Evolutionary conservation across 2,329 filamentous ascomycete genomes (phyloP).

Genomic region (Furcasterigmium sp.): DNA sequence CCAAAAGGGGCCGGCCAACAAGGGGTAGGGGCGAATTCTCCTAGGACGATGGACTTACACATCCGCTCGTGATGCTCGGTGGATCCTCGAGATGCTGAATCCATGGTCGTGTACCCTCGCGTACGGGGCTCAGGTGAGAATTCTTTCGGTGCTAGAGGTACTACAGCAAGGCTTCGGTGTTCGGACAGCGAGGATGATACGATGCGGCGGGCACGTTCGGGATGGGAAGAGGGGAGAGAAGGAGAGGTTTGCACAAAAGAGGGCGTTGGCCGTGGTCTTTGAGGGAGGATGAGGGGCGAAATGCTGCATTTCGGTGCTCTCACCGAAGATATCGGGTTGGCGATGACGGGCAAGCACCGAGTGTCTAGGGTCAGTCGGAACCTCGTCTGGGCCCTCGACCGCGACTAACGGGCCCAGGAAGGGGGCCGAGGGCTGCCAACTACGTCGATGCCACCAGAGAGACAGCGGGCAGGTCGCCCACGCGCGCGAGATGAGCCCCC

Average conservation of each 20-base stretch:
- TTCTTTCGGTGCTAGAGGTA: not conserved
- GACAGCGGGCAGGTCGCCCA: too few species aligned
- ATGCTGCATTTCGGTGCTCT: slow-evolving; percentile 1
- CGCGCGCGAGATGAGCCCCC: too few species aligned
- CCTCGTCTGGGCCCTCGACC: slow-evolving; percentile 46
- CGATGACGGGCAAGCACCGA: slow-evolving; percentile 2
- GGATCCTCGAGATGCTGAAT: not conserved
- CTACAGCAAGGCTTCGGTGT: not conserved
- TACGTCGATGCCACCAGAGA: too few species aligned
- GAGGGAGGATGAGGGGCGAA: not conserved
- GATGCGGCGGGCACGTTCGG: slow-evolving; percentile 1
- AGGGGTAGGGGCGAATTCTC: too few species aligned
- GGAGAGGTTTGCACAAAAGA: not conserved
- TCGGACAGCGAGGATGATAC: slow-evolving; percentile 1
- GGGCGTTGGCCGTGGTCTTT: not conserved
- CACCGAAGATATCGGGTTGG: slow-evolving; percentile 2
- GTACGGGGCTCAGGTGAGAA: not conserved
- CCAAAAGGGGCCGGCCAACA: not conserved
- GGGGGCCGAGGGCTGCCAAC: too few species aligned
- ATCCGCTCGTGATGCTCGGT: slow-evolving; percentile 1
- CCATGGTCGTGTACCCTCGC: not conserved
- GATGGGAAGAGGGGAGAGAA: not conserved
- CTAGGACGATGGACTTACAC: not conserved
- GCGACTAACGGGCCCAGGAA: slow-evolving; percentile 13
- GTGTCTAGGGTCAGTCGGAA: too few species aligned